Conservation (phyloP, 1,139 yeast genomes). For the Debaryomyces sp. region DNA sequence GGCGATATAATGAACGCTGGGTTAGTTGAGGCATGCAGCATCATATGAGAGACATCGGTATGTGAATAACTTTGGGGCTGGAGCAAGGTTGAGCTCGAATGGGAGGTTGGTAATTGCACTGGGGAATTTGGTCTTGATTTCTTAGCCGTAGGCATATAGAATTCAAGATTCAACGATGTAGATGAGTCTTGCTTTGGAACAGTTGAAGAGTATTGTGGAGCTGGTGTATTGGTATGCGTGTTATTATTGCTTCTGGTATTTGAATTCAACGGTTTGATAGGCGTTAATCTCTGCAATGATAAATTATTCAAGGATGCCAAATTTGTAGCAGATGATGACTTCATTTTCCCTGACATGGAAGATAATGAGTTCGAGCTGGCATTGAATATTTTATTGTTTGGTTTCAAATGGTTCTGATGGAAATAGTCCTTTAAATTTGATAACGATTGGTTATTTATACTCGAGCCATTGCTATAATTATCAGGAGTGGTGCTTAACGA, state of each 20-base stretch:
- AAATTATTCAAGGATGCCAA: conserved; percentile 23
- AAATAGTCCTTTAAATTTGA: conserved; percentile 38
- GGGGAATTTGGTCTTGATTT: conserved; percentile 50
- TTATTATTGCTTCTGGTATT: conserved; percentile 8
- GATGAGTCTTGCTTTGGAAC: conserved; percentile 27
- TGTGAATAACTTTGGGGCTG: background rate
- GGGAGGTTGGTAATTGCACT: conserved; percentile 16
- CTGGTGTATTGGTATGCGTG: conserved; percentile 16
- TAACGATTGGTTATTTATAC: conserved; percentile 21
- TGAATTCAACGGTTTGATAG: conserved; percentile 29
- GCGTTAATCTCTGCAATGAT: conserved; percentile 41
- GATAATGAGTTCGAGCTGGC: conserved; percentile 29
- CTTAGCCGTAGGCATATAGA: conserved; percentile 28
- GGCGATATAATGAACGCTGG: conserved; percentile 30
- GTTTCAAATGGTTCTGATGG: conserved; percentile 22
- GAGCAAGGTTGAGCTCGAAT: conserved; percentile 6
- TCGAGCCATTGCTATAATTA: conserved; percentile 10
- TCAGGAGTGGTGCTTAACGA: conserved; percentile 42
- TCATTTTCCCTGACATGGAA: conserved; percentile 29
- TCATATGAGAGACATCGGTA: background rate
- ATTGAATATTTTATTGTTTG: conserved; percentile 20
- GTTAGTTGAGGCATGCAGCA: background rate
- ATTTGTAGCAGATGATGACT: conserved; percentile 24
- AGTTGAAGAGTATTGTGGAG: conserved; percentile 10
- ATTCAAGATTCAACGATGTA: conserved; percentile 33